Base-by-base conservation (phyloP, 768 basidiomycete genomes). In the Kwoniella sp. region DNA sequence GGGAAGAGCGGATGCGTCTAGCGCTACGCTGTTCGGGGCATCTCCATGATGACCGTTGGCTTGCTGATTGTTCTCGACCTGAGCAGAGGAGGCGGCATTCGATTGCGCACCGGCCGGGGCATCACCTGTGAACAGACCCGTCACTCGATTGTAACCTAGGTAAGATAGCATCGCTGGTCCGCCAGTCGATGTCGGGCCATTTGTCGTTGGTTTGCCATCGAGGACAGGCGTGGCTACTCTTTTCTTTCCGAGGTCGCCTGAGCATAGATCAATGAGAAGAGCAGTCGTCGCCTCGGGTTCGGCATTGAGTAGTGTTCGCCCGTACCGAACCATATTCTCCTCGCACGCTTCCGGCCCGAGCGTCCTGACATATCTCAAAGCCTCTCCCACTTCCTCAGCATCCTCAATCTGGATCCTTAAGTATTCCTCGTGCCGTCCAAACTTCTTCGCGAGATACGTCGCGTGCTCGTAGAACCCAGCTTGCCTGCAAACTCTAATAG, bases 381-480 rank as follows among this genome's bases (percentile, higher is more conserved):
- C 96, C 70, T 92, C 93, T 55, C 80, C 83, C 72, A 87, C 92
- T 65, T 92, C 87, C 13, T 86, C 88, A 0, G 89, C 87, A 81
- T 98, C 96, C 80, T 98, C 94, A 54, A 99, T 90, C 81, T 93
- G 89, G 54, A 98, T 94, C 63, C 91, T 84, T 45, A 99, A 80
- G 80, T 93, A 97, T 70, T 97, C 95, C 73, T 94, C 92, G 70
- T 97, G 93, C 23, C 90, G 82, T 30, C 89, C 87, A 80, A 93
- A 98, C 76, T 92, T 91, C 82, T 88, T 88, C 22, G 96, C 95
- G 17, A 99, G 85, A 77, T 94, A 98, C 0, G 88, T 87, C 0
- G 95, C 95, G 76, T 98, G 95, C 61, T 93, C 89, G 73, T 91
- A 96, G 79, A 95, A 98, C 0, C 93, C 92, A 1, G 93, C 95